phyloP scores from a whole-genome alignment of 2,329 filamentous ascomycete genomes.

The Fusarium sp. region DNA sequence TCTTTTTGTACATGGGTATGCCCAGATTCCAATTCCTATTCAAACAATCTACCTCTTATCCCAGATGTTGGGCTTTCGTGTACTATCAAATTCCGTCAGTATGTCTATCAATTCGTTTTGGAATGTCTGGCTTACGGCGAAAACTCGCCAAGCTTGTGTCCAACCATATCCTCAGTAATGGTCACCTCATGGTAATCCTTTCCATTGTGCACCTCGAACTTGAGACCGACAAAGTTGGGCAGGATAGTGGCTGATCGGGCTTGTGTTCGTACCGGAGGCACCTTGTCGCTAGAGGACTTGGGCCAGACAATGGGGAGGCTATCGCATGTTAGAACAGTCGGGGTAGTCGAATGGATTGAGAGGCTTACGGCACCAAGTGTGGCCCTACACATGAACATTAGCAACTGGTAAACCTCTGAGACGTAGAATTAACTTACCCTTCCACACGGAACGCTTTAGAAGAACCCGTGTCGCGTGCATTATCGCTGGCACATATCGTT shows the following conservation, averaged over 20 bases:
- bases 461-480: constrained; percentile 79
- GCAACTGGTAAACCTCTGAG: neutral
- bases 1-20: constrained; percentile 49
- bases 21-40: constrained; percentile 35
- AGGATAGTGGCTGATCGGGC: constrained; percentile 90
- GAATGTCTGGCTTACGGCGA: constrained; percentile 73
- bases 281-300: constrained; percentile 70
- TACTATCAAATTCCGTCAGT: constrained; percentile 54
- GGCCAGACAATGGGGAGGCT: constrained; percentile 74
- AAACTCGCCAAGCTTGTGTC: constrained; percentile 94
- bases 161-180: constrained; percentile 96
- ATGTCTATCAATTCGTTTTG: neutral
- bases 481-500: constrained; percentile 49
- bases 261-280: constrained; percentile 84
- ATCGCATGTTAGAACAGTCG: constrained; percentile 46
- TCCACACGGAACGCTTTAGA: constrained; percentile 85
- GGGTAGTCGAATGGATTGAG: constrained; percentile 18
- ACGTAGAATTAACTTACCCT: constrained; percentile 67
- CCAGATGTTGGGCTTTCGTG: constrained; percentile 70
- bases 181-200: constrained; percentile 85
- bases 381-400: constrained; percentile 56
- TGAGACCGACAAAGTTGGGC: constrained; percentile 89
- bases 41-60: constrained; percentile 51
- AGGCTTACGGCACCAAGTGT: constrained; percentile 65
- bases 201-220: constrained; percentile 92